Base-by-base conservation (phyloP, 257 asterid genomes). In the Handroanthus guayacan region DNA sequence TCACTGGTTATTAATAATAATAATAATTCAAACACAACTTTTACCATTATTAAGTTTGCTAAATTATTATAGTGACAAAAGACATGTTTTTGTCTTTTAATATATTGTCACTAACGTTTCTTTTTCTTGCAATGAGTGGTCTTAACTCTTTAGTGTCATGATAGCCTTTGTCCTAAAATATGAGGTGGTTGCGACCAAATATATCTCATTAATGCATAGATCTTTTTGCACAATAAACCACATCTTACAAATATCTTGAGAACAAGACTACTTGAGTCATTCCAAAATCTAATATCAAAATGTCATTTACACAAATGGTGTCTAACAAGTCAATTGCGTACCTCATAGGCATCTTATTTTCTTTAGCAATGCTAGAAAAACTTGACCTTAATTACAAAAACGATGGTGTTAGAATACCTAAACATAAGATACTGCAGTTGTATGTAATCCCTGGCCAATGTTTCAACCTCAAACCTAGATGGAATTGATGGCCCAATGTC, bases 401-500 rank as follows among this genome's bases (percentile, higher is more conserved):
- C 31, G 1, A 25, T 25, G 97, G 97, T 5, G 96, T 87, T 34
- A 92, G 88, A 74, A 89, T 88, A 41, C 97, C 97, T 73, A 90
- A 82, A 83, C 90, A 91, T 1, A 10, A 90, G 92, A 83, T 83
- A 92, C 83, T 87, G 89, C 1, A 96, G 95, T 41, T 95, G 97
- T 2, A 96, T 92, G 72, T 90, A 89, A 81, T 92, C 97, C 14
- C 95, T 85, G 55, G 97, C 96, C 14, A 95, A 92, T 25, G 96
- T 92, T 75, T 92, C 97, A 58, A 90, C 95, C 86, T 87, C 96
- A 14, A 90, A 96, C 86, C 85, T 92, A 10, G 93, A 80, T 31
- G 97, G 97, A 45, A 92, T 87, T 1, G 97, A 96, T 39, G 90
- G 96, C 38, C 96, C 97, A 75, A 92, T 90, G 79, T 90, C 93